Percentiles rank a stretch among this genome's conserved stretches.
phyloP scores from a whole-genome alignment of 2,329 filamentous ascomycete genomes.

The Colletotrichum acutatum region DNA sequence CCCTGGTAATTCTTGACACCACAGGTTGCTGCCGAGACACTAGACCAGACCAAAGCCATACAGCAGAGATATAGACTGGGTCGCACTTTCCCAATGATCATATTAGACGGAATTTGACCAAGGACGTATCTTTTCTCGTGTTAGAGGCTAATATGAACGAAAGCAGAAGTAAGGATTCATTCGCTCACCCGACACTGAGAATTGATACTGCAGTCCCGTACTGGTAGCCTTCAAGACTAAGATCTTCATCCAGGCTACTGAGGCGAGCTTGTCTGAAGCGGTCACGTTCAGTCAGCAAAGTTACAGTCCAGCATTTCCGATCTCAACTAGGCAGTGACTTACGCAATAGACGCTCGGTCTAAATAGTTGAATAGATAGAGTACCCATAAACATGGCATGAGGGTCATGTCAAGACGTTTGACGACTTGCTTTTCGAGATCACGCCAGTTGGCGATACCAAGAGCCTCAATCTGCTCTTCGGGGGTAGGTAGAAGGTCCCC shows the following conservation, averaged over 20 bases:
- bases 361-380: slow-evolving; percentile 39
- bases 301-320: rapidly evolving
- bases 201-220: slow-evolving; percentile 42
- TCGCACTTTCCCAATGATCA: slow-evolving; percentile 36
- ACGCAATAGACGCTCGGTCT: slow-evolving; percentile 38
- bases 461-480: slow-evolving; percentile 38
- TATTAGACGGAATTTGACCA: slow-evolving; percentile 37
- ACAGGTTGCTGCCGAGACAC: slow-evolving; percentile 36
- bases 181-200: slow-evolving; percentile 38
- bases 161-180: rapidly evolving
- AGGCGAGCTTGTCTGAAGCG: slow-evolving; percentile 39
- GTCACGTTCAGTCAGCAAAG: not conserved
- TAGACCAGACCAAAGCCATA: slow-evolving; percentile 36
- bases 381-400: slow-evolving; percentile 38
- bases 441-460: slow-evolving; percentile 38
- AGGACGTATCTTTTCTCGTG: slow-evolving; percentile 21
- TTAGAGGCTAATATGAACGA: rapidly evolving
- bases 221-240: slow-evolving; percentile 39
- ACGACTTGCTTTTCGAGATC: slow-evolving; percentile 38
- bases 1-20: slow-evolving; percentile 36
- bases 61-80: slow-evolving; percentile 36
- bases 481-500: slow-evolving; percentile 15
- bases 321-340: not conserved
- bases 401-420: slow-evolving; percentile 37
- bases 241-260: slow-evolving; percentile 39